Evolutionary conservation across 2,329 filamentous ascomycete genomes (phyloP).

Genomic region (Mycogone perniciosa): DNA sequence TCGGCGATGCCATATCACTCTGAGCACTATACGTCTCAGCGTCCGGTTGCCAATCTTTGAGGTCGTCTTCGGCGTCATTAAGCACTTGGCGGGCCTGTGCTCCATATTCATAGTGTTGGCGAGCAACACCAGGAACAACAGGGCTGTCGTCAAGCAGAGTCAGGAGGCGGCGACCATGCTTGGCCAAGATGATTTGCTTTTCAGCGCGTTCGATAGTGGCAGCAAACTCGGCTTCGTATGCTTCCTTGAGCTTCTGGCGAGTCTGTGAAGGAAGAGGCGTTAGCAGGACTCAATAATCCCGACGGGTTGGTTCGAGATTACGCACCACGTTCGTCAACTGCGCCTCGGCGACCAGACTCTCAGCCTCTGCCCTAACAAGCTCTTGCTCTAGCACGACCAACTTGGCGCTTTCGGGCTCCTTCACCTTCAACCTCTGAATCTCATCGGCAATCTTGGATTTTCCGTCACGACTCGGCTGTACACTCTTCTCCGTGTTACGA

Average conservation of each 20-base stretch:
- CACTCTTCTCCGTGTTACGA: constrained; percentile 89
- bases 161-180: constrained; percentile 79
- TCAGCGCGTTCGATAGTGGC: constrained; percentile 93
- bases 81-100: constrained; percentile 74
- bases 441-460: constrained; percentile 88
- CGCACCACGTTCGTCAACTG: constrained; percentile 89
- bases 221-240: constrained; percentile 80
- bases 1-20: constrained; percentile 18
- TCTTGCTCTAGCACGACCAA: constrained; percentile 89
- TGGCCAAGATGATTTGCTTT: constrained; percentile 91
- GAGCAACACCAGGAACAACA: constrained; percentile 76
- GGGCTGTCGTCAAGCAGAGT: constrained; percentile 84
- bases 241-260: constrained; percentile 91
- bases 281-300: background rate
- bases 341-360: constrained; percentile 92
- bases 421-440: constrained; percentile 84
- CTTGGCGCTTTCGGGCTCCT: constrained; percentile 79
- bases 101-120: constrained; percentile 59
- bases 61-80: constrained; percentile 85
- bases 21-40: constrained; percentile 26
- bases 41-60: constrained; percentile 64
- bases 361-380: constrained; percentile 89
- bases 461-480: constrained; percentile 84
- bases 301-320: constrained; percentile 15
- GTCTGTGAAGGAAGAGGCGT: constrained; percentile 48